Base-by-base conservation (phyloP, 345 rosid genomes). In the Populus simonii region DNA sequence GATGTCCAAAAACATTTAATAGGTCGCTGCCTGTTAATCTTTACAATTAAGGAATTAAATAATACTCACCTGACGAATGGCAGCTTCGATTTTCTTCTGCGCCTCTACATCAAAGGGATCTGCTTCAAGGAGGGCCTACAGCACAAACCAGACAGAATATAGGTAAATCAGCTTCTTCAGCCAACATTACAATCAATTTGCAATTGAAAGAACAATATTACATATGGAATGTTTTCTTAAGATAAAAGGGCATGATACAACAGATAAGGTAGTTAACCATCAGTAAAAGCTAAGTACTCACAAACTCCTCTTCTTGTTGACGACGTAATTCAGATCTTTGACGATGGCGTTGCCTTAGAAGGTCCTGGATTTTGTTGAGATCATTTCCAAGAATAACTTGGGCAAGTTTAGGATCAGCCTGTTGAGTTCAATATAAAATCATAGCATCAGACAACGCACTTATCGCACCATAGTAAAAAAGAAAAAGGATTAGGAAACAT, bases 71-170 rank as follows among this genome's bases (percentile, higher is more conserved):
- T 96, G 99, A 9, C 88, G 93, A 83, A 96, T 96, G 80, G 97
- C 92, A 81, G 94, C 99, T 91, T 96, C 99, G 36, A 96, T 93
- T 89, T 93, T 96, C 90, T 80, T 93, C 78, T 96, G 99, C 71
- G 98, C 94, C 82, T 96, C 99, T 75, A 92, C 92, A 74, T 93
- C 98, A 86, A 96, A 93, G 78, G 99, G 99, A 89, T 96, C 99
- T 23, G 99, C 99, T 79, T 89, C 66, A 51, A 91, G 90, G 79
- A 96, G 98, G 53, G 94, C 98, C 99, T 93, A 78, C 38, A 35
- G 55, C 8, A 31, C 33, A 43, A 35, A 76, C 67, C 36, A 67
- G 36, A 59, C 77, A 71, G 36, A 57, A 18, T 17, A 70, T 18
- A 80, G 35, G 73, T 35, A 22, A 66, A 80, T 72, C 41, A 71